Percentiles rank a stretch among this genome's conserved stretches.
phyloP scores from a whole-genome alignment of 805 yeast genomes.

The Teunomyces kruisii region DNA sequence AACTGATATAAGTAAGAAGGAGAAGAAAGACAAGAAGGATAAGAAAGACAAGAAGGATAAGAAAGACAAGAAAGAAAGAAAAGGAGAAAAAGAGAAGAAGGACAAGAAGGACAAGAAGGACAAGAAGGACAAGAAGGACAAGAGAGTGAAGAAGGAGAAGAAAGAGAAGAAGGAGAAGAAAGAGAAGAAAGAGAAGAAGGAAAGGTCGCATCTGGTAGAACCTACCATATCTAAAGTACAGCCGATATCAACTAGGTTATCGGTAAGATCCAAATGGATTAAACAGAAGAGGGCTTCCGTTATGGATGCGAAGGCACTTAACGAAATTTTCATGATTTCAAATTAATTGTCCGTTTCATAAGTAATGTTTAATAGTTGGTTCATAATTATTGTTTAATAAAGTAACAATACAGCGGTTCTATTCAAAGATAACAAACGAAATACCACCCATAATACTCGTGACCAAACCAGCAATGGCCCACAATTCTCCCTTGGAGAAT shows the following conservation, averaged over 20 bases:
- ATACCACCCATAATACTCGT: slow-evolving; percentile 47
- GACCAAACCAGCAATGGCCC: slow-evolving; percentile 32
- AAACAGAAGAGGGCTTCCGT: slow-evolving; percentile 90
- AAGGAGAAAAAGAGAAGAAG: slow-evolving; percentile 8
- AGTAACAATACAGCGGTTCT: background rate
- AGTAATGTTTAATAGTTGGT: background rate
- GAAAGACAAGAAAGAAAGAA: slow-evolving; percentile 13
- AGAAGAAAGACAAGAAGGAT: slow-evolving; percentile 24
- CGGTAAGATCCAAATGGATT: slow-evolving; percentile 85
- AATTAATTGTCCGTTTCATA: slow-evolving; percentile 22
- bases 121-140: slow-evolving; percentile 21
- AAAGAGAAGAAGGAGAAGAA: slow-evolving; percentile 10
- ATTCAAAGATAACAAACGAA: slow-evolving; percentile 28
- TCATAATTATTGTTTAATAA: background rate
- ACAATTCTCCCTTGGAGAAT: slow-evolving; percentile 31
- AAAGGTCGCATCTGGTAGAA: slow-evolving; percentile 6
- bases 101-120: slow-evolving; percentile 18
- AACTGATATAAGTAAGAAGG: slow-evolving; percentile 26
- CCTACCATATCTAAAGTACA: slow-evolving; percentile 11
- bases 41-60: slow-evolving; percentile 26
- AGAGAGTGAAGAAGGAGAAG: slow-evolving; percentile 10
- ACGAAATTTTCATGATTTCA: slow-evolving; percentile 89
- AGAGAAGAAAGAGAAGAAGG: slow-evolving; percentile 6
- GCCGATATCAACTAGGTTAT: slow-evolving; percentile 34
- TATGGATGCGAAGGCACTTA: slow-evolving; percentile 82